Evolutionary conservation across 2,329 filamentous ascomycete species (phyloP), one percentile per base, ranked within the genome.

Genomic region (Nemania serpens): DNA sequence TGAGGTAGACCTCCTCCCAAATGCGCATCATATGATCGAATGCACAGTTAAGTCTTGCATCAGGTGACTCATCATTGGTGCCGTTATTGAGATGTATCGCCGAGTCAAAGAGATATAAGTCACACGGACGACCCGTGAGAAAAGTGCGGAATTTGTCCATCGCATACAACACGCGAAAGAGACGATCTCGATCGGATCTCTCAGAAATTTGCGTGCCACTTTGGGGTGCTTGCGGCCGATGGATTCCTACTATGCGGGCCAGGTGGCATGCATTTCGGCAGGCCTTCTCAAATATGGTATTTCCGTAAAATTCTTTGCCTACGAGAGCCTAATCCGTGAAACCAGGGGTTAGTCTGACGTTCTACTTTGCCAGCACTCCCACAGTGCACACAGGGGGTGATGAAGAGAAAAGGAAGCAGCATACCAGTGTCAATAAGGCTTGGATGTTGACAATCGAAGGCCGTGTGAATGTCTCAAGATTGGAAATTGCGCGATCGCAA

Each of bases 1-100:
- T 46, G 12, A 59, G 36, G 36, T 59, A 59, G 13, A 59, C 42
- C 42, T 59, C 56, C 25, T 59, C 56, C 56, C 56, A 59, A 15
- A 59, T 43, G 10, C 36, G 43, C 56, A 59, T 59, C 12, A 59
- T 48, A 2, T 54, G 34, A 49, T 59, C 22, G n/a, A 59, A 59
- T n/a, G 56, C 56, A n/a, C 5, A 25, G 18, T 29, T 29, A 10
- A 59, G 5, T 15, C 10, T 41, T 4, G 25, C 37, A 11, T 10
- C 36, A 11, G 49, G 34, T 17, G 42, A 36, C 11, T 42, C 34
- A 4, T 25, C 36, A 6, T 25, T 42, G 34, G 22, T 5, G 10
- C 11, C 11, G 34, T 11, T n/a, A 22, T 49, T 36, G 1, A 42
- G n/a, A 13, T 48, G 22, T 17, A 37, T 18, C 15, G 54, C 56